Base-by-base conservation (phyloP, 2,329 filamentous ascomycete species). In the Pseudogymnoascus pannorum region DNA sequence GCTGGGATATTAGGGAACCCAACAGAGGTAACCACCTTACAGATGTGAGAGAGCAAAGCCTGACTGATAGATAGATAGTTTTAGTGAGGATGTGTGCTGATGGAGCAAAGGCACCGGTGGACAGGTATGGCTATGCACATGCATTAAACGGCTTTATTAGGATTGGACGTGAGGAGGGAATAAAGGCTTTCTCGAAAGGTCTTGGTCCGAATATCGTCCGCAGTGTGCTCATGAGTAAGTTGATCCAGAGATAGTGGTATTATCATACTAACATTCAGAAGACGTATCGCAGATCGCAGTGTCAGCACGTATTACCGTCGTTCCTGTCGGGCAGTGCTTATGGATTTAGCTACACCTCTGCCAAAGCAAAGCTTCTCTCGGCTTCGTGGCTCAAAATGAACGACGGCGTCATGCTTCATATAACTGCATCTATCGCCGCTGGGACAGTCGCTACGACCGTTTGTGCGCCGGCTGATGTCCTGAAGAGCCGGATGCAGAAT, bases 41-140 rank as follows among this genome's bases (percentile, higher is more conserved):
- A 22, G 38, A 51, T 3, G 36, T 40, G 14, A 60, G 2, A 20
- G 38, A 42, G 26, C 5, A 38, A 24, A 61, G 7, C 24, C 14
- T 33, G 20, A 14, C 31, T 9, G 16, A 58, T 61, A 18, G 59
- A 3, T 22, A 71, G 68, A 73, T 77, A 0, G 71, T 78, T 0
- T 72, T 78, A 4, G 76, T 78, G 0, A 69, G 77, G 5, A 78
- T 78, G 77, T 78, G 76, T 62, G 74, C 76, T 12, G 77, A 78
- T 65, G 77, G 76, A 1, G 77, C 77, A 0, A 77, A 74, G 63
- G 61, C 70, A 1, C 64, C 67, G 0, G 64, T 65, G 0, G 69
- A 78, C 58, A 70, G 73, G n/a, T 76, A 76, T 54, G 63, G 62
- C 4, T 77, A 78, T 60, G 66, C 71, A 0, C 76, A 78, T 38